Evolutionary conservation across 2,329 filamentous ascomycete genomes (phyloP), one percentile per base, ranked within the genome.

Genomic region (Phoma herbarum): DNA sequence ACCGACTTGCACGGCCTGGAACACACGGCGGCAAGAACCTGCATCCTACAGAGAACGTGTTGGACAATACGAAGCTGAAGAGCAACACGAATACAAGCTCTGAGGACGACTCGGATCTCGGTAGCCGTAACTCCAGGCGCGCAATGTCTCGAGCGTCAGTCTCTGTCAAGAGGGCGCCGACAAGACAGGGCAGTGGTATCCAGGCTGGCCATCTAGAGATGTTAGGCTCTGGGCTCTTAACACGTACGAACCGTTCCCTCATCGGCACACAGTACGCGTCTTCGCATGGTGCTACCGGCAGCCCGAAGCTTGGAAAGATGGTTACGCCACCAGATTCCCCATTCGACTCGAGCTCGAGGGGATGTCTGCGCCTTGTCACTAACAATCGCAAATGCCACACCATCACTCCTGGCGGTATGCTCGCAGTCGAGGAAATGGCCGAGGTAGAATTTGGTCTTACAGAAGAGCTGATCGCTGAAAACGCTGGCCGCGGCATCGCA

Each of bases 401-500:
- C 7, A 81, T 88, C 47, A 84, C 83, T 43, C 86, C 94, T 6
- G 81, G 95, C 37, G 92, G 96, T 72, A 95, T 97, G 86, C 85
- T 96, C 26, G 94, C 95, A 62, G 86, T 98, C 1, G 95, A 98
- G 78, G 93, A 95, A 70, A 91, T 96, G 55, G 93, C 93, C 0
- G 89, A 93, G 59, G 90, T 91, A 41, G 93, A 97, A 65, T 86
- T 96, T 57, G 93, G 93, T 5, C 83, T 98, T 45, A 91, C 89
- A 0, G 92, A 96, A 73, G 92, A 95, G 52, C 89, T 97, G 76
- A 92, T 98, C 81, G 89, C 92, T 0, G 95, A 98, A 72, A 97
- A 94, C 72, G 91, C 93, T 1, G 94, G 91, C 18, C 87, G 94
- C 25, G 91, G 92, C 42, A 91, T 98, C 61, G 93, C 93, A 4